These are phyloP conservation scores for Torulaspora franciscae DNA, from an alignment of 805 yeast genomes.

Conservation along the genomic window DNA sequence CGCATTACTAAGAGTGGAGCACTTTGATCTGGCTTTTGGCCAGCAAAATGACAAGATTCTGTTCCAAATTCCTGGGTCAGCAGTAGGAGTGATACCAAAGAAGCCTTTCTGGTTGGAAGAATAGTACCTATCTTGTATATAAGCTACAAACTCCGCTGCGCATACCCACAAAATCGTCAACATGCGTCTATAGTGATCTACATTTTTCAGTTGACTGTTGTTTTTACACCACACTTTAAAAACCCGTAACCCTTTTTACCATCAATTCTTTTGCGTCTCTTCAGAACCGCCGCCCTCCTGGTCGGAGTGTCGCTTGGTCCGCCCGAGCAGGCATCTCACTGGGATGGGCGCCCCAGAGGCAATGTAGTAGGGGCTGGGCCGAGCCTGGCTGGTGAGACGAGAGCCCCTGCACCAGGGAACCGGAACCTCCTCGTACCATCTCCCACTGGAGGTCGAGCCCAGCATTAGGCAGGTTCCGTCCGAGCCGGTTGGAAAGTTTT, in stretches of 20 bases:
- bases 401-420: background rate
- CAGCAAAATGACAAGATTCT: conserved; percentile 24
- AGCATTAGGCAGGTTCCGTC: background rate
- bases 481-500: conserved; percentile 3
- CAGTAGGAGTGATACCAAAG: conserved; percentile 19
- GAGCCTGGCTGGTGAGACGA: background rate
- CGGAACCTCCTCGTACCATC: background rate
- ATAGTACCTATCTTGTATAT: background rate
- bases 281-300: background rate
- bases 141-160: no score
- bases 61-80: conserved; percentile 12
- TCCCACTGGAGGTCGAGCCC: background rate
- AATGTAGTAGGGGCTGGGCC: background rate
- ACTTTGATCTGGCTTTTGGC: conserved; percentile 29
- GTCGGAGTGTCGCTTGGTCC: background rate
- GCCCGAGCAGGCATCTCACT: background rate
- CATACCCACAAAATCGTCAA: background rate
- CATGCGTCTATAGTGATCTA: background rate
- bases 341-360: no score
- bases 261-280: background rate
- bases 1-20: conserved; percentile 51
- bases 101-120: conserved; percentile 27
- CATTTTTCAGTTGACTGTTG: no score
- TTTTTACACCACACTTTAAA: background rate
- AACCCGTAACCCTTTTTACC: background rate